Base-by-base conservation (phyloP, 2,329 filamentous ascomycete species). In the Madurella fahalii region DNA sequence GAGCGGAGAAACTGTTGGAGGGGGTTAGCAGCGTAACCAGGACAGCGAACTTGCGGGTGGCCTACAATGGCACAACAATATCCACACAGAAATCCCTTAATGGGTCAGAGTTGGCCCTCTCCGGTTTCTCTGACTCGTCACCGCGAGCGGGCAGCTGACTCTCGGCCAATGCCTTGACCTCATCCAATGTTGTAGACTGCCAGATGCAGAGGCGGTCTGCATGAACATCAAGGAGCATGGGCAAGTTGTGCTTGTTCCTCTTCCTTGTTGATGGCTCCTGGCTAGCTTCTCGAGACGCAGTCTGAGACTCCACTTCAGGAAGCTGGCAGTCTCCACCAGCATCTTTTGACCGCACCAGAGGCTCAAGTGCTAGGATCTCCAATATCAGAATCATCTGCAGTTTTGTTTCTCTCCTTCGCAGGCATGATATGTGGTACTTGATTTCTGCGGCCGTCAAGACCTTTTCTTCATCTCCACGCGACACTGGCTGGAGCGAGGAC, bases 141-240 rank as follows among this genome's bases (percentile, higher is more conserved):
- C 67, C 62, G 5, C 67, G 61, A 2, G 63, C 66, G 2, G 66
- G 56, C 2, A 67, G 59, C 58, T 81, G 78, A 1, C 77, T 74
- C 52, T 81, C 78, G 43, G 77, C 75, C 15, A 79, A 63, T 13
- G 80, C 65, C 39, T 75, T 72, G 55, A 79, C 69, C 52, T 83
- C 80, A 59, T 87, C 81, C 18, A 83, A 72, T 37, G 84, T 83
- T 8, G 89, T 85, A 3, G 88, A 90, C 65, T 92, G 87, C 89
- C 89, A 93, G 56, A 94, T 94, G 63, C 86, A 90, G 20, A 94
- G 74, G 45, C 87, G 84, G 68, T 94, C 89, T 8, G 89, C 81
- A 49, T 91, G 81, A 0, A 90, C 75, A 64, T 93, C 89, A 4
- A 91, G 74, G 17, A 89, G 75, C 8, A 84, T 72, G 1, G 79